phyloP scores from a whole-genome alignment of 73 alveolate species.

The Strombidium stylifer region DNA sequence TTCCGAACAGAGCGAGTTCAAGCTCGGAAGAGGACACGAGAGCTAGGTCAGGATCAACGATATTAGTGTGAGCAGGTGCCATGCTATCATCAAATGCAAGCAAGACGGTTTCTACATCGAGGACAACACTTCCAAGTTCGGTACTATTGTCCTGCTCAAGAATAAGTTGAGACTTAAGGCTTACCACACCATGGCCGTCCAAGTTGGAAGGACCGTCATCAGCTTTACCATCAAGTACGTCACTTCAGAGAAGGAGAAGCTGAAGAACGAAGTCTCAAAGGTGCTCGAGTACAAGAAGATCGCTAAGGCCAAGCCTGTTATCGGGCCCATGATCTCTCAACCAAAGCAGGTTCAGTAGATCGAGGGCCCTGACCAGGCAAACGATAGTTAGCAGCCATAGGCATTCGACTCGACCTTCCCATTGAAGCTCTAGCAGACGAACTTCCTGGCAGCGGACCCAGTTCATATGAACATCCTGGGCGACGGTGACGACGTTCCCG shows the following conservation, averaged over 20 bases:
- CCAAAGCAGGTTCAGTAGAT: too few relatives aligned
- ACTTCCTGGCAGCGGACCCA: too few relatives aligned
- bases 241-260: neutral
- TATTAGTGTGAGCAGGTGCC: slow-evolving; percentile 85
- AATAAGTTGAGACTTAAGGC: slow-evolving; percentile 1
- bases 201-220: slow-evolving; percentile 57
- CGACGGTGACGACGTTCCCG: too few relatives aligned
- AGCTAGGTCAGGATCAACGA: slow-evolving; percentile 76
- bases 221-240: slow-evolving; percentile 29
- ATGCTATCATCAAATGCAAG: slow-evolving; percentile 64
- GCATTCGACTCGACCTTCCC: too few relatives aligned
- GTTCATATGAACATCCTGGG: too few relatives aligned
- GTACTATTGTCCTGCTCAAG: slow-evolving; percentile 83
- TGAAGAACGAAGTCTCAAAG: too few relatives aligned
- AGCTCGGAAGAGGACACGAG: slow-evolving; percentile 91
- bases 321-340: too few relatives aligned
- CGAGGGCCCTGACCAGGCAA: too few relatives aligned
- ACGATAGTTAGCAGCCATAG: too few relatives aligned
- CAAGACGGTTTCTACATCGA: slow-evolving; percentile 67
- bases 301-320: too few relatives aligned
- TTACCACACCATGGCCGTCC: slow-evolving; percentile 32
- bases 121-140: slow-evolving; percentile 85
- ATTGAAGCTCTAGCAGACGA: too few relatives aligned
- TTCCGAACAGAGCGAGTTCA: slow-evolving; percentile 12
- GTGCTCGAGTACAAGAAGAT: too few relatives aligned